Conservation (phyloP, 2,329 filamentous ascomycete genomes). For the Gremmenia infestans region DNA sequence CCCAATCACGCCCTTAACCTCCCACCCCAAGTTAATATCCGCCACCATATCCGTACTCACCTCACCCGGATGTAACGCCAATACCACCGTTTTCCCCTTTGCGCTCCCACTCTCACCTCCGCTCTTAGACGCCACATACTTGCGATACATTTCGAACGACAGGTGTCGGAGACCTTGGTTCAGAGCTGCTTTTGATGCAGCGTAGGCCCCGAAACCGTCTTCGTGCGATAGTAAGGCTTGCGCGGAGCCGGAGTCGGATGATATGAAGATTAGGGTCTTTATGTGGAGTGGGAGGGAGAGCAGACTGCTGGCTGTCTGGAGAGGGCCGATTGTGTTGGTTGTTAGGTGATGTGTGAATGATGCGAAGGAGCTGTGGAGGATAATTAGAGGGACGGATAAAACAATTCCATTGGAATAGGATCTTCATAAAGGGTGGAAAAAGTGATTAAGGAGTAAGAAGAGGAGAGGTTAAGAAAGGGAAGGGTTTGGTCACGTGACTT, state of each 20-base stretch:
- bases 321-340: slow-evolving; percentile 55
- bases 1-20: slow-evolving; percentile 4
- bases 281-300: slow-evolving; percentile 33
- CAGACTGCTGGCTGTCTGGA: slow-evolving; percentile 49
- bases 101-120: neutral
- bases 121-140: neutral
- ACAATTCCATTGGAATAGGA: too few relatives aligned
- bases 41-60: slow-evolving; percentile 33
- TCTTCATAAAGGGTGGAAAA: neutral
- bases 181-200: slow-evolving; percentile 51
- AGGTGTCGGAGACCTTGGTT: slow-evolving; percentile 53
- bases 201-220: slow-evolving; percentile 53
- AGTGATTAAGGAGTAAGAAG: neutral
- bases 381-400: too few relatives aligned
- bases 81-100: slow-evolving; percentile 36
- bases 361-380: slow-evolving; percentile 40
- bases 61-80: slow-evolving; percentile 54
- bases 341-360: slow-evolving; percentile 50
- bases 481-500: neutral
- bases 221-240: slow-evolving; percentile 47
- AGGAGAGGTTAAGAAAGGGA: neutral
- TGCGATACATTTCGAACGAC: slow-evolving; percentile 47
- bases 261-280: slow-evolving; percentile 48
- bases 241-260: slow-evolving; percentile 50
- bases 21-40: slow-evolving; percentile 7